Evolutionary conservation across 202 grass and related monocot species (phyloP).

Genomic region (Eragrostis tef): DNA sequence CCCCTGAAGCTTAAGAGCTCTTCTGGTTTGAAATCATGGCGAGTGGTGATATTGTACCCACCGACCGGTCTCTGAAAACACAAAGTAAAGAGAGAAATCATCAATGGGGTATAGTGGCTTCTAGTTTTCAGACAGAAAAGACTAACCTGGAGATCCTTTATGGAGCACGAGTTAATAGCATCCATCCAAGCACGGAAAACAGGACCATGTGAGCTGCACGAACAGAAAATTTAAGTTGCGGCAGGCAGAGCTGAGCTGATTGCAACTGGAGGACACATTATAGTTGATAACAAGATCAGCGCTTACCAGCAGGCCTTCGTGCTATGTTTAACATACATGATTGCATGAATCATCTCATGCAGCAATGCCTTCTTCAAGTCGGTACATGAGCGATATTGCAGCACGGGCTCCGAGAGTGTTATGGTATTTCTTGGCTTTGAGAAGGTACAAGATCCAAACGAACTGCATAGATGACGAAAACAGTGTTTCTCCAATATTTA

Average conservation of each 20-base stretch:
- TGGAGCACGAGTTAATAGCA: conserved; percentile 54
- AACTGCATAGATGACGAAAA: conserved; percentile 47
- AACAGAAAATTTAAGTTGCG: conserved; percentile 30
- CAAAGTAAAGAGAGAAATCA: conserved; percentile 39
- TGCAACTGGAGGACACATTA: not conserved
- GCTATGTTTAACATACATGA: conserved; percentile 49
- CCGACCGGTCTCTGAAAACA: conserved; percentile 57
- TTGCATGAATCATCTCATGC: conserved; percentile 85
- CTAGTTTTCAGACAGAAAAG: conserved; percentile 27
- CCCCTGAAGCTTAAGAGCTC: conserved; percentile 33
- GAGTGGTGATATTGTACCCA: conserved; percentile 73
- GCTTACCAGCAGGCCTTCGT: conserved; percentile 31
- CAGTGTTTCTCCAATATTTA: conserved; percentile 26
- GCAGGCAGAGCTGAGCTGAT: not conserved
- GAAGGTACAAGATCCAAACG: conserved; percentile 58
- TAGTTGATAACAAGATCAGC: not conserved
- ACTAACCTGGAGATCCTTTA: conserved; percentile 50
- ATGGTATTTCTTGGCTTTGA: conserved; percentile 54
- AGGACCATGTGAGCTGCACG: conserved; percentile 48
- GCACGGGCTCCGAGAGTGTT: conserved; percentile 56
- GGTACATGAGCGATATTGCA: conserved; percentile 44
- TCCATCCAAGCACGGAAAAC: conserved; percentile 67
- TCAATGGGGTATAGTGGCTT: not conserved
- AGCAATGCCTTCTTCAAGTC: conserved; percentile 72
- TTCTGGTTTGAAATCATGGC: conserved; percentile 66